Base-by-base conservation (phyloP, 495 filamentous ascomycete genomes). In the Copromyces sp. region DNA sequence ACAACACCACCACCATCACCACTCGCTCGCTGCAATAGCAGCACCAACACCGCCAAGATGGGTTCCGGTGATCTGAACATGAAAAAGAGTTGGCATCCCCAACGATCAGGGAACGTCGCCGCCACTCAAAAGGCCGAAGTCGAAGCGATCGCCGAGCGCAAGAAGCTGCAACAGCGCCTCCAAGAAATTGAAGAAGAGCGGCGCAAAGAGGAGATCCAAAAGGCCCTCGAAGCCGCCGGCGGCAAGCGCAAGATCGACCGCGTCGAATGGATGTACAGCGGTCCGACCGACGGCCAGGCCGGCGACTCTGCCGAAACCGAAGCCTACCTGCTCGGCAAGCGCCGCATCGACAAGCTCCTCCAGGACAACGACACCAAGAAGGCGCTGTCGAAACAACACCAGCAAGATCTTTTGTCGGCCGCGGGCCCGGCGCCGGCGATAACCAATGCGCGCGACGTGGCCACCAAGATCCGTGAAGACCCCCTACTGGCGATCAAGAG, bases 181-280 rank as follows among this genome's bases (percentile, higher is more conserved):
- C 95, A 97, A 73, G 95, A 99, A 82, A 89, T 96, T 68, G 91
- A 94, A 76, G 94, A 99, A 83, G 95, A 99, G 83, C 91, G 96
- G 11, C 88, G 90, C 72, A 92, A 97, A 74, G 92, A 97, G 78
- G 95, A 98, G 78, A 90, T 98, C 3, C 92, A 97, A 78, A 89
- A 90, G 61, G 89, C 97, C 61, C 93, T 97, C 72, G 96, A 97
- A 82, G 90, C 91, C 45, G 91, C 93, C 14, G 96, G 96, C 40
- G 94, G 94, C 20, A 86, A 87, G 72, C 91, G 89, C 72, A 87
- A 89, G 41, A 78, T 89, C 3, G 89, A 93, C 74, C 88, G 93
- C 14, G 95, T 99, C 24, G 95, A 99, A 77, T 99, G 96, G 92
- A 97, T 99, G 93, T 99, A 99, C 82, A 85, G 89, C 75, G 95